These are phyloP conservation scores for Fusarium devonianum DNA, from an alignment of 2,329 filamentous ascomycete genomes.

Conservation along the genomic window DNA sequence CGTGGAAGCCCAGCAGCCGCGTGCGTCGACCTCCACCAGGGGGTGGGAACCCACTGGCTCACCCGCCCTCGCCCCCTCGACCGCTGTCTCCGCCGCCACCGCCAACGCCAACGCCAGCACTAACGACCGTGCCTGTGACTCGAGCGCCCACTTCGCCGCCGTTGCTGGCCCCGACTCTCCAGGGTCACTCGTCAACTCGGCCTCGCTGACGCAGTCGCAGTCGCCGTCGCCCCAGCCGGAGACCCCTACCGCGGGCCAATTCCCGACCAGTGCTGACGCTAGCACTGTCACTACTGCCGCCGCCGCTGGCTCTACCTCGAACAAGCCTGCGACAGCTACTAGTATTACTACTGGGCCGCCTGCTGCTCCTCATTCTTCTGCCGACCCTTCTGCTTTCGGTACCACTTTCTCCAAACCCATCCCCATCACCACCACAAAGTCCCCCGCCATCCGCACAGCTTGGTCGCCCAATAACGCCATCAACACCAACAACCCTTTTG, in stretches of 20 bases:
- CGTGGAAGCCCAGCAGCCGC: slow-evolving; percentile 33
- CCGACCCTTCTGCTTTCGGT: slow-evolving; percentile 27
- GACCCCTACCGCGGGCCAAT: slow-evolving; percentile 43
- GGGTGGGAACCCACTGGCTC: slow-evolving; percentile 26
- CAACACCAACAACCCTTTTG: slow-evolving; percentile 33
- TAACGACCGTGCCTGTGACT: slow-evolving; percentile 36
- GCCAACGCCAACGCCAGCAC: slow-evolving; percentile 35
- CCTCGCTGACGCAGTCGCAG: slow-evolving; percentile 46
- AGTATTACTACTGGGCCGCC: slow-evolving; percentile 36
- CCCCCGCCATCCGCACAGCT: slow-evolving; percentile 6
- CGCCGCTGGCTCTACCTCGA: slow-evolving; percentile 9
- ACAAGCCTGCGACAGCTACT: slow-evolving; percentile 32
- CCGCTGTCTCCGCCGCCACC: slow-evolving; percentile 37
- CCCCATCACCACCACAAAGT: slow-evolving; percentile 29
- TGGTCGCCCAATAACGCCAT: slow-evolving; percentile 2
- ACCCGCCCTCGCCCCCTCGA: slow-evolving; percentile 34
- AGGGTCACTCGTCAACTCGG: slow-evolving; percentile 45
- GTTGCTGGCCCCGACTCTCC: slow-evolving; percentile 45
- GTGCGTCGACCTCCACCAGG: slow-evolving; percentile 32
- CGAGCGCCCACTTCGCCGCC: slow-evolving; percentile 36
- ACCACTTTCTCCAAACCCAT: slow-evolving; percentile 47
- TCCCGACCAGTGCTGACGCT: slow-evolving; percentile 40
- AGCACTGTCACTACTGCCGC: slow-evolving; percentile 38
- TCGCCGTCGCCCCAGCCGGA: slow-evolving; percentile 48
- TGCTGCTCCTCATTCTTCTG: slow-evolving; percentile 34